These are phyloP conservation scores for Zoysia matrella DNA, from an alignment of 202 grass and related monocot genomes.

Conservation along the genomic window DNA sequence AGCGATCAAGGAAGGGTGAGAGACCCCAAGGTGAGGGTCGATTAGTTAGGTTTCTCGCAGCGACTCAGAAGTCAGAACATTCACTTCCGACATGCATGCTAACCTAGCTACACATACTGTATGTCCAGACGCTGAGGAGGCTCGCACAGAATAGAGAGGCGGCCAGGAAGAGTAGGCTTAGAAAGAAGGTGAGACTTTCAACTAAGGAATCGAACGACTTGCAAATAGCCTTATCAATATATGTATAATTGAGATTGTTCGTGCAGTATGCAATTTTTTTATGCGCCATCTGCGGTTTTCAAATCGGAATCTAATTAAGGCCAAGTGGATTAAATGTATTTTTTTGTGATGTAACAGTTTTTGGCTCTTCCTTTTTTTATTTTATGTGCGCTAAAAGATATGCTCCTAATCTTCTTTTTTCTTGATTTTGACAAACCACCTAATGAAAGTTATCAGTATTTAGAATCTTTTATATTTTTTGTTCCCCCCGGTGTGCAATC, in stretches of 20 bases:
- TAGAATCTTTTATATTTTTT: not conserved
- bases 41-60: not conserved
- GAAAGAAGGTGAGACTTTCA: slow-evolving; percentile 79
- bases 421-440: slow-evolving; percentile 46
- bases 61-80: not conserved
- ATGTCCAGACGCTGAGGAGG: slow-evolving; percentile 69
- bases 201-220: slow-evolving; percentile 7
- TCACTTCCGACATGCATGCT: slow-evolving; percentile 23
- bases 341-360: slow-evolving; percentile 21
- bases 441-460: slow-evolving; percentile 37
- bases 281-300: not conserved
- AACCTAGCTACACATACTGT: not conserved
- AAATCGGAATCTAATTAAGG: not conserved
- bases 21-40: slow-evolving; percentile 70
- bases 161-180: slow-evolving; percentile 83
- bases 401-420: slow-evolving; percentile 27
- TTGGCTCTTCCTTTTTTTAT: slow-evolving; percentile 37
- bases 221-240: not conserved
- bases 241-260: not conserved
- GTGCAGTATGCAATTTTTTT: not conserved
- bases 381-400: slow-evolving; percentile 28
- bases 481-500: not conserved
- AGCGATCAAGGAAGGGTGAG: slow-evolving; percentile 60
- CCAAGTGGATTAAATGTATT: slow-evolving; percentile 17
- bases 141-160: slow-evolving; percentile 93